Evolutionary conservation across 345 rosid genomes (phyloP).

Genomic region (Eucalyptus paniculata): DNA sequence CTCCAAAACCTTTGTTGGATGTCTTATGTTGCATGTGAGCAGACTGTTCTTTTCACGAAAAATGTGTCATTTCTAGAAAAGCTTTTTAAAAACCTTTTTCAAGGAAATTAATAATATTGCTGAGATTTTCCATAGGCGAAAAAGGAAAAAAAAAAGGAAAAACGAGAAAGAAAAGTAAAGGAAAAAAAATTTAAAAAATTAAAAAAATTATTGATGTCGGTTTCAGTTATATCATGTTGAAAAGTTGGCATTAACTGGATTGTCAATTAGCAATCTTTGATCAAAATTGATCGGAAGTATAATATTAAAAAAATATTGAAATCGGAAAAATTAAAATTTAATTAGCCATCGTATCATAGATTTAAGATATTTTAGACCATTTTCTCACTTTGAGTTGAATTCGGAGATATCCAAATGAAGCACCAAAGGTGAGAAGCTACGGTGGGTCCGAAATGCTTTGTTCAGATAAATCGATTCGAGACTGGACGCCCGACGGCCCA

Average conservation of each 20-base stretch:
- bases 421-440: background rate
- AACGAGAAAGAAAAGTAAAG: no score
- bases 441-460: background rate
- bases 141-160: background rate
- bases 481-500: background rate
- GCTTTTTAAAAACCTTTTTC: accelerated
- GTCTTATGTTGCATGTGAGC: no score
- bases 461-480: background rate
- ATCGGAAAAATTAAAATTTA: accelerated
- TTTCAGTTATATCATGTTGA: accelerated
- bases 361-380: no score
- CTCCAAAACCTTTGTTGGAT: no score
- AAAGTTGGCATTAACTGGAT: background rate
- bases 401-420: background rate
- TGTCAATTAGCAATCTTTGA: no score
- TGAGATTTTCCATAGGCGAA: background rate
- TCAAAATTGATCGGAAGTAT: background rate
- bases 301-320: no score
- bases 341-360: no score
- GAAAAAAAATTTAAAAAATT: no score
- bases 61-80: no score
- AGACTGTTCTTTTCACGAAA: accelerated
- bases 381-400: background rate
- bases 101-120: no score
- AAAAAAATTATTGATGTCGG: background rate